These are phyloP conservation scores for Saccharomycopsis sp. DNA, from an alignment of 805 yeast genomes.

Conservation along the genomic window DNA sequence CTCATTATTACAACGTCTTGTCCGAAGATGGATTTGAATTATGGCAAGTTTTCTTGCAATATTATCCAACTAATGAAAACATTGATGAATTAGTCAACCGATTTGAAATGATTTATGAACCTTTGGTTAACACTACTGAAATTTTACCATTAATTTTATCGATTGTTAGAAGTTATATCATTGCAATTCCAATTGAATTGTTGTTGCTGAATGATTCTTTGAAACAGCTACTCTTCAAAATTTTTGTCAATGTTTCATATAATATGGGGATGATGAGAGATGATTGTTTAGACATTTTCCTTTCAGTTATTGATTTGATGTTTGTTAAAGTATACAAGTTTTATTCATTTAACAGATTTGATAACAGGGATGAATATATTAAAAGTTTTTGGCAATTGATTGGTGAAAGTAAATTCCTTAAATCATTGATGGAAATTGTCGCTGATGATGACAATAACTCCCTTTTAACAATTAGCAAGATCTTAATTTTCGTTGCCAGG, in stretches of 20 bases:
- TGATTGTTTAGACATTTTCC: constrained; percentile 53
- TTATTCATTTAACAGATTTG: constrained; percentile 26
- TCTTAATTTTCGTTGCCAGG: constrained; percentile 12
- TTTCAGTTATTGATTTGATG: constrained; percentile 47
- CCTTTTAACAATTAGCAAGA: constrained; percentile 26
- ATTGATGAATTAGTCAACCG: constrained; percentile 32
- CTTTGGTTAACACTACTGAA: constrained; percentile 67
- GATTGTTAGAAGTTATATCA: constrained; percentile 54
- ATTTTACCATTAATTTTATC: constrained; percentile 57
- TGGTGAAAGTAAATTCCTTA: constrained; percentile 26
- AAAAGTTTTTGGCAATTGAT: constrained; percentile 22
- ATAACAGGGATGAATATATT: constrained; percentile 22
- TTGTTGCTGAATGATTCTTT: constrained; percentile 32
- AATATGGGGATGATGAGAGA: constrained; percentile 61
- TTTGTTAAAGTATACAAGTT: constrained; percentile 30
- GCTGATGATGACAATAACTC: constrained; percentile 29
- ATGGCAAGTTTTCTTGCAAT: constrained; percentile 66
- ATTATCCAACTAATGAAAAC: constrained; percentile 30
- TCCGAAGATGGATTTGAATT: constrained; percentile 84
- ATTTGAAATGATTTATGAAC: constrained; percentile 48
- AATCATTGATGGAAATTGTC: constrained; percentile 26
- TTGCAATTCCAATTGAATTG: constrained; percentile 36
- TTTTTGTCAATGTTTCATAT: constrained; percentile 44
- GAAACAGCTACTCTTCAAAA: constrained; percentile 30
- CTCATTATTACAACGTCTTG: constrained; percentile 48